A percentile compares a stretch with the other conserved stretches of the same genome.
Evolutionary conservation across 345 rosid genomes (phyloP).

Genomic region (Laguncularia racemosa): DNA sequence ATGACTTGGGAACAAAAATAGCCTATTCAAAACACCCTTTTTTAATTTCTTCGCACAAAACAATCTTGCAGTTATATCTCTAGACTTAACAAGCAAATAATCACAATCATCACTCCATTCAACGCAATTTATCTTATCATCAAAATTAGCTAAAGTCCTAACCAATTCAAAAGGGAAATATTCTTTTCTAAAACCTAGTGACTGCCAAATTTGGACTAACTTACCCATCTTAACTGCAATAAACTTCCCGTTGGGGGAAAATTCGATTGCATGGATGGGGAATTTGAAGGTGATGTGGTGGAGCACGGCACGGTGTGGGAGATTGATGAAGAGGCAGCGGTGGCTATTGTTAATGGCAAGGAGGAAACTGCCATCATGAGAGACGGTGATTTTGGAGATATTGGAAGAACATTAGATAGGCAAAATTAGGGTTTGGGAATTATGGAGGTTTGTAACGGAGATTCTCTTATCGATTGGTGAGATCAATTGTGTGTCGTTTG

Average conservation of each 20-base stretch:
- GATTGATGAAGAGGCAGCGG: constrained; percentile 77
- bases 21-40: constrained; percentile 51
- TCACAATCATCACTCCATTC: constrained; percentile 74
- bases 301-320: constrained; percentile 60
- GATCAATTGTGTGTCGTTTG: constrained; percentile 55
- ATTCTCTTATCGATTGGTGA: constrained; percentile 90
- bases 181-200: constrained; percentile 73
- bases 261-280: constrained; percentile 46
- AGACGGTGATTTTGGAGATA: constrained; percentile 66
- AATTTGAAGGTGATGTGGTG: constrained; percentile 66
- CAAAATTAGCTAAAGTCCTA: constrained; percentile 74
- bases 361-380: constrained; percentile 71
- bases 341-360: constrained; percentile 67
- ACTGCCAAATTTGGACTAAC: constrained; percentile 78
- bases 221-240: constrained; percentile 77
- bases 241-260: constrained; percentile 66
- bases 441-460: constrained; percentile 77
- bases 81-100: constrained; percentile 76
- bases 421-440: constrained; percentile 62
- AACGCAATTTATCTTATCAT: constrained; percentile 57
- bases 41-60: constrained; percentile 50
- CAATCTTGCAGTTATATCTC: constrained; percentile 74
- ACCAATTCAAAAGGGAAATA: constrained; percentile 63
- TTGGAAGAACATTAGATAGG: constrained; percentile 59
- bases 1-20: constrained; percentile 74